A percentile compares a stretch with the other conserved stretches of the same genome.
Evolutionary conservation across 257 asterid species (phyloP).

Genomic region (Gentiana macrophylla): DNA sequence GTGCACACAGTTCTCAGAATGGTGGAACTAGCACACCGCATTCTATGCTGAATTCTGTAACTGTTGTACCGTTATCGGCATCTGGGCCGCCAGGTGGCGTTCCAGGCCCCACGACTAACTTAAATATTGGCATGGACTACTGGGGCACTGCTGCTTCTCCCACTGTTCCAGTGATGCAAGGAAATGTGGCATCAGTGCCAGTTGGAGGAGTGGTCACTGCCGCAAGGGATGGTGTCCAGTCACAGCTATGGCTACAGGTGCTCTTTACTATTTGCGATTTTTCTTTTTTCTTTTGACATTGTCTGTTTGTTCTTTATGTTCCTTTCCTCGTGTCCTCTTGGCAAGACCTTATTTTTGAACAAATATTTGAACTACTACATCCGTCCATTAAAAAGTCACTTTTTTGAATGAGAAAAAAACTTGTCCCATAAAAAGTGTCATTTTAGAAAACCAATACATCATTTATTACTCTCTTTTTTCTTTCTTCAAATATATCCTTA

Average conservation of each 20-base stretch:
- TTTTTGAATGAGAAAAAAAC: too few species aligned
- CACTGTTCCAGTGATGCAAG: slow-evolving; percentile 49
- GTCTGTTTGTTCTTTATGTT: slow-evolving; percentile 1
- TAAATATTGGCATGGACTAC: slow-evolving; percentile 87
- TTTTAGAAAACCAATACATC: too few species aligned
- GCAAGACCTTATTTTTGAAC: too few species aligned
- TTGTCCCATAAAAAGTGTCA: too few species aligned
- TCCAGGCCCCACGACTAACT: slow-evolving; percentile 83
- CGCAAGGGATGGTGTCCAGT: slow-evolving; percentile 49
- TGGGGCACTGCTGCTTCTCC: slow-evolving; percentile 62
- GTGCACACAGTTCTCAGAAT: slow-evolving; percentile 50
- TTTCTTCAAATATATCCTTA: too few species aligned
- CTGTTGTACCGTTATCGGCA: slow-evolving; percentile 39
- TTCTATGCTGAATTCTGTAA: slow-evolving; percentile 34
- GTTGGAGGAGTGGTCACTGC: slow-evolving; percentile 43
- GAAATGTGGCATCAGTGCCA: slow-evolving; percentile 51
- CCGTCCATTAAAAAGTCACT: too few species aligned
- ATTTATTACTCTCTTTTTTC: too few species aligned
- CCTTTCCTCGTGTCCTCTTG: background rate
- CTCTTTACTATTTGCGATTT: background rate
- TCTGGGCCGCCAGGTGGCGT: slow-evolving; percentile 54
- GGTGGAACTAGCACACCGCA: slow-evolving; percentile 44
- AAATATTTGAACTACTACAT: too few species aligned
- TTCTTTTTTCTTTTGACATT: background rate
- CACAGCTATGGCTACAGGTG: slow-evolving; percentile 78